Conservation (phyloP, 345 rosid species). For the Salix dunnii region DNA sequence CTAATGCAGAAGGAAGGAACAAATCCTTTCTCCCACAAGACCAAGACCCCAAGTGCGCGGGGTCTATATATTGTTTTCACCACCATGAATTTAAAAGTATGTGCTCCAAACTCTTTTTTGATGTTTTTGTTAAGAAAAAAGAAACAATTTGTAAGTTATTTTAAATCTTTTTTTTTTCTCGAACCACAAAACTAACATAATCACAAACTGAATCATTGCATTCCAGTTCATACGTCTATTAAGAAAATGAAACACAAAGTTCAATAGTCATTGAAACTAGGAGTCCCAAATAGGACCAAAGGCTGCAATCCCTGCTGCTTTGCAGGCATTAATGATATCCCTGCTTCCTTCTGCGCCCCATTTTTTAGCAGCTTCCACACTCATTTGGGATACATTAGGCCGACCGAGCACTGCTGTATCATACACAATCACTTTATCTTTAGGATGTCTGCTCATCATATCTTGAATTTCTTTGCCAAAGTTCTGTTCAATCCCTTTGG, state of each 20-base stretch:
- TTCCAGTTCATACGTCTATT: not conserved
- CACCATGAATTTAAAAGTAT: no score
- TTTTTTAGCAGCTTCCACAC: conserved; percentile 53
- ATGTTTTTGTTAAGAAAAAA: no score
- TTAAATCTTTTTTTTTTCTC: no score
- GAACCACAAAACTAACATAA: no score
- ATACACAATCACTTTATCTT: conserved; percentile 61
- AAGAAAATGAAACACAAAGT: not conserved
- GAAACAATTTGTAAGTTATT: no score
- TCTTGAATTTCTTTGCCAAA: conserved; percentile 65
- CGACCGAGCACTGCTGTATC: conserved; percentile 64
- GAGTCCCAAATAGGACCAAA: conserved; percentile 98
- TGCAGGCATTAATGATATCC: conserved; percentile 69
- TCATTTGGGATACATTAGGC: conserved; percentile 68
- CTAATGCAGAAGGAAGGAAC: no score
- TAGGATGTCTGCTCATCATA: conserved; percentile 46
- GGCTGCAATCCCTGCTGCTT: conserved; percentile 54
- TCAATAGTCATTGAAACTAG: conserved; percentile 9
- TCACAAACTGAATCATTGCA: not conserved
- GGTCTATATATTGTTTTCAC: no score
- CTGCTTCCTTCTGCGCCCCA: conserved; percentile 78
- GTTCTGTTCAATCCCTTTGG: conserved; percentile 68
- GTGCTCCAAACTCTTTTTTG: no score
- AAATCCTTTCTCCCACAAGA: no score
- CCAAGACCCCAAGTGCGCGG: no score